These are phyloP conservation scores for Guillardia theta DNA, from an alignment of 78 protist genomes.

Conservation along the genomic window DNA sequence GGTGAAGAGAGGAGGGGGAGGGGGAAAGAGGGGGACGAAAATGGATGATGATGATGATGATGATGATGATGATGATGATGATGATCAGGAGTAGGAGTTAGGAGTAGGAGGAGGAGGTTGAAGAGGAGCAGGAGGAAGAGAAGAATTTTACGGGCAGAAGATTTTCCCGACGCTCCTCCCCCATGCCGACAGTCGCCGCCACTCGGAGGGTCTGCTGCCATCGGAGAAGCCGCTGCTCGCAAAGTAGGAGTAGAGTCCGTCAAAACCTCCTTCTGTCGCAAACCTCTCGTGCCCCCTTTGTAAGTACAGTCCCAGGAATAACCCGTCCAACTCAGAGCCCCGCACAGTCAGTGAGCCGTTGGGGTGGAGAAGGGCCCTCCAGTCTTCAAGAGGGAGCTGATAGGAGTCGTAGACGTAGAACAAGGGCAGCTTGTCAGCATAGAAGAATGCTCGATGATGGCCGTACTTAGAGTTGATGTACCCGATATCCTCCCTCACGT, in stretches of 20 bases:
- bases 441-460: background rate
- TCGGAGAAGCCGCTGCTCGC: slow-evolving; percentile 11
- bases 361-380: background rate
- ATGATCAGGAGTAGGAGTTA: too few species aligned
- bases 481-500: background rate
- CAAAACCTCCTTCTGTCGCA: slow-evolving; percentile 7
- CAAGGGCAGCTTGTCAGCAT: background rate
- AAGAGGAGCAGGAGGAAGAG: background rate
- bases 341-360: background rate
- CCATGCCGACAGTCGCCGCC: background rate
- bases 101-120: background rate
- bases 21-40: background rate
- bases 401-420: slow-evolving; percentile 27
- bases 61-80: too few species aligned
- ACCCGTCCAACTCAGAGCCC: background rate
- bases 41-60: too few species aligned
- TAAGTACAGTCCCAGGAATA: background rate
- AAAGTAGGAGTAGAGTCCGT: slow-evolving; percentile 44
- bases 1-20: background rate
- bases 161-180: background rate
- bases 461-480: background rate
- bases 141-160: background rate
- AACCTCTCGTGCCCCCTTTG: background rate
- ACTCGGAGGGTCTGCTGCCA: background rate
- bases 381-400: background rate